A percentile compares a stretch with the other conserved stretches of the same genome.
phyloP scores from a whole-genome alignment of 2,329 filamentous ascomycete species.

The Arthrinium phaeospermum region DNA sequence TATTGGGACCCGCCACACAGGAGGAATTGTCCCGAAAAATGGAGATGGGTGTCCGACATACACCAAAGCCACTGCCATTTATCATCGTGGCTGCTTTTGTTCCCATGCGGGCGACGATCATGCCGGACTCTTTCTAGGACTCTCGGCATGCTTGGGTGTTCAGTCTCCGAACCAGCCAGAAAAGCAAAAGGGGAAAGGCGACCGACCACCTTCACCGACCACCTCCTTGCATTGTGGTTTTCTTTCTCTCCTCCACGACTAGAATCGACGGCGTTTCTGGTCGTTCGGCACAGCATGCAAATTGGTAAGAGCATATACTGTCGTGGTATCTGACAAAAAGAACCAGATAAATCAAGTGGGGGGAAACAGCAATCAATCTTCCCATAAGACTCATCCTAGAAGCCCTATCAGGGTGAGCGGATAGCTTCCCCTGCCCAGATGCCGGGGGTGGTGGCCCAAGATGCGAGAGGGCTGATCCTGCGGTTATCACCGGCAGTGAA shows the following conservation, averaged over 20 bases:
- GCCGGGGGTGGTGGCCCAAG: not conserved
- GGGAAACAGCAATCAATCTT: not conserved
- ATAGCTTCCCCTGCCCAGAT: not conserved
- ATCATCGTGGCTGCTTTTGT: not conserved
- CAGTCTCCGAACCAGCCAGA: not conserved
- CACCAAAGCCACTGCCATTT: not conserved
- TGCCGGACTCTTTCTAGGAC: not conserved
- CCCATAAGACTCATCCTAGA: not conserved
- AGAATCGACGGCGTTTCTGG: not conserved
- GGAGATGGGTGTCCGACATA: not conserved
- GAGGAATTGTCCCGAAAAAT: conserved; percentile 5
- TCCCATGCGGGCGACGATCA: not conserved
- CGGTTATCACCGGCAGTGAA: not conserved
- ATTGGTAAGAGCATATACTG: not conserved
- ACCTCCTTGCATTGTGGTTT: not conserved
- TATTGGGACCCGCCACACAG: not conserved
- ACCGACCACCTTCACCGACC: not conserved
- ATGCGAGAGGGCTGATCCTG: not conserved
- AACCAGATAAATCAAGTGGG: not conserved
- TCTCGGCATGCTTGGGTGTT: not conserved
- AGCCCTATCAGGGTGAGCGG: not conserved
- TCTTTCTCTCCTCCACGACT: not conserved
- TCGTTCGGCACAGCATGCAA: not conserved
- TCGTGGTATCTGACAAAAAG: not conserved
- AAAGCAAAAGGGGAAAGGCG: not conserved